These are phyloP conservation scores for Arabidopsis hybrid DNA, from an alignment of 441 rosid genomes.

Conservation along the genomic window DNA sequence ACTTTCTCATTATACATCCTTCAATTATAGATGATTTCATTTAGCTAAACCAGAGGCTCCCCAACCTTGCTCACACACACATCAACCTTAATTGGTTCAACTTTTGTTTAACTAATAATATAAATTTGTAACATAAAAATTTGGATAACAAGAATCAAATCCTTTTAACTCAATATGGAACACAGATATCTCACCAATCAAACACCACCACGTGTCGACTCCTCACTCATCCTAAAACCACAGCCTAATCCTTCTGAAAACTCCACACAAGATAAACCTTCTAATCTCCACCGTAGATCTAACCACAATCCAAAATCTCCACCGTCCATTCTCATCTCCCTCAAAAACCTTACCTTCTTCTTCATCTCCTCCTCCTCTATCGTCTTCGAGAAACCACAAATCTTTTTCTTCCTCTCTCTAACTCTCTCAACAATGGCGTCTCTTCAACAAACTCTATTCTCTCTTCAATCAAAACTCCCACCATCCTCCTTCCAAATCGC, in stretches of 20 bases:
- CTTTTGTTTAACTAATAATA: too few relatives aligned
- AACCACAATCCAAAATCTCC: slow-evolving; percentile 1
- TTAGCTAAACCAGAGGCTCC: too few relatives aligned
- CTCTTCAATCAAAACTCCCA: slow-evolving; percentile 61
- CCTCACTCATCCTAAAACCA: slow-evolving; percentile 13
- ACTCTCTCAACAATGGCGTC: slow-evolving; percentile 63
- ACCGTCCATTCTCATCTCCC: slow-evolving; percentile 23
- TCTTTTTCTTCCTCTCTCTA: background rate
- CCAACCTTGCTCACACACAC: too few relatives aligned
- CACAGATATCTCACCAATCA: slow-evolving; percentile 30
- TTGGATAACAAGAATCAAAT: background rate
- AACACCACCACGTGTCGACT: slow-evolving; percentile 24
- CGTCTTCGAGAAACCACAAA: slow-evolving; percentile 41
- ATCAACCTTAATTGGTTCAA: too few relatives aligned
- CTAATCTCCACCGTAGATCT: slow-evolving; percentile 33
- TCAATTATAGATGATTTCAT: too few relatives aligned
- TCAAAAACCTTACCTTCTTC: slow-evolving; percentile 40
- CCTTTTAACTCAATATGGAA: slow-evolving; percentile 5
- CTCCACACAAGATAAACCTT: slow-evolving; percentile 43
- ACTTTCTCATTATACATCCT: too few relatives aligned
- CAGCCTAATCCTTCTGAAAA: slow-evolving; percentile 39
- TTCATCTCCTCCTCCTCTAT: slow-evolving; percentile 2
- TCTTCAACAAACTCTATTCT: slow-evolving; percentile 57
- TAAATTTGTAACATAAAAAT: too few relatives aligned
- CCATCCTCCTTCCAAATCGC: slow-evolving; percentile 49